Conservation (phyloP, 768 basidiomycete species). For the Naganishia antarctica region DNA sequence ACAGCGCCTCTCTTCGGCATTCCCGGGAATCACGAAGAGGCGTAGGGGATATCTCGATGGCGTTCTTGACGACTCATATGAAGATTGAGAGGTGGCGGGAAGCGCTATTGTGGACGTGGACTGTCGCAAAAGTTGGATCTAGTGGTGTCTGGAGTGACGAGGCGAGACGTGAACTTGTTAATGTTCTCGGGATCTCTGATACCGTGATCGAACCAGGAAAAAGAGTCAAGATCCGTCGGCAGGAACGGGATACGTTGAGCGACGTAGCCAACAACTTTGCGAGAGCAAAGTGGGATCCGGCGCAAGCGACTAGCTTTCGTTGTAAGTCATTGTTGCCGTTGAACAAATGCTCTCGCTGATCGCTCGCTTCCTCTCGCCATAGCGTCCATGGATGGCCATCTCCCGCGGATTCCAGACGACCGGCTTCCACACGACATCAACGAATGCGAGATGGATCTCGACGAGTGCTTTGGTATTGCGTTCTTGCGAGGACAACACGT, state of each 20-base stretch:
- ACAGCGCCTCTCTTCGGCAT: constrained; percentile 35
- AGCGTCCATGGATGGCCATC: constrained; percentile 44
- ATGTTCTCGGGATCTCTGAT: constrained; percentile 29
- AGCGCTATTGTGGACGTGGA: constrained; percentile 45
- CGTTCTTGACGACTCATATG: constrained; percentile 40
- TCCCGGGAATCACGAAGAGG: constrained; percentile 39
- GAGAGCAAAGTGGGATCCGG: constrained; percentile 33
- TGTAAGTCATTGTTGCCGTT: too few species aligned
- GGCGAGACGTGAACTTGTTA: constrained; percentile 31
- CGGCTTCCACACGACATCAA: neutral
- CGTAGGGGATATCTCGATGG: constrained; percentile 39
- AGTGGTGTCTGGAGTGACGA: constrained; percentile 35
- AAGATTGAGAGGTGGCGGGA: constrained; percentile 47
- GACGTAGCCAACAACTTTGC: constrained; percentile 29
- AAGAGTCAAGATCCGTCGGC: constrained; percentile 10
- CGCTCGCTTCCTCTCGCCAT: too few species aligned
- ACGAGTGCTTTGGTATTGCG: constrained; percentile 19
- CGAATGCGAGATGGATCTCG: constrained; percentile 17
- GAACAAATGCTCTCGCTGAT: too few species aligned
- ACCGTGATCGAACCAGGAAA: neutral
- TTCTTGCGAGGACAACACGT: constrained; percentile 18
- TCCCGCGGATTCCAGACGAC: constrained; percentile 26
- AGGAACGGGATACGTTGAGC: constrained; percentile 32
- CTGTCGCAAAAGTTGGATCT: constrained; percentile 34
- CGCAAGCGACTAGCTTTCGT: constrained; percentile 32